Base-by-base conservation (phyloP, 2,329 filamentous ascomycete species). In the Scopulariopsis brevicaulis region DNA sequence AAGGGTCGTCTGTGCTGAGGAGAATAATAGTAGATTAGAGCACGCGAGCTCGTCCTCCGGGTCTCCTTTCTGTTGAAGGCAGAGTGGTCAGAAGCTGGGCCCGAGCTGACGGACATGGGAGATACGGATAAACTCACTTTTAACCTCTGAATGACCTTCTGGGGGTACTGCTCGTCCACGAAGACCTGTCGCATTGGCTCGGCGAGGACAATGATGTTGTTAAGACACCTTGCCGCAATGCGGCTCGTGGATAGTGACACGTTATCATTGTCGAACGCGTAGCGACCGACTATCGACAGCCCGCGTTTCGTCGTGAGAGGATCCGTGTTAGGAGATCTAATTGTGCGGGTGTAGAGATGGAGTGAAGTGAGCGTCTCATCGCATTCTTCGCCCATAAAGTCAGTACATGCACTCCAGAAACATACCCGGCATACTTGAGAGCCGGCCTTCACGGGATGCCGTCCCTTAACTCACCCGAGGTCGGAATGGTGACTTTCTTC, bases 171-270 rank as follows among this genome's bases (percentile, higher is more conserved):
- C 54, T 60, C 58, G 25, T 60, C 59, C n/a, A 56, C 57, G 58
- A 62, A 62, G 43, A 60, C 57, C 24, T 58, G 58, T n/a, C 61
- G 55, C n/a, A 62, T 53, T 7, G 55, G 40, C 11, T 59, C 58
- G 8, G 60, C 46, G n/a, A 62, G 56, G 20, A 62, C 61, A 10
- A 61, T 53, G 24, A 62, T 61, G 50, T 62, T 62, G 57, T 61
- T 62, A 2, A 62, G 40, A 48, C 56, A 54, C 22, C 56, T 37
- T 22, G 52, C 24, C 4, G 56, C 56, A 15, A 54, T 54, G 24
- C 56, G 56, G 14, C 37, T 50, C 12, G 51, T 54, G 24, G 53
- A 34, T 12, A 54, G 51, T 35, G 51, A 51, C 18, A 58, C 52
- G 25, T 25, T 24, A 20, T 40, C 32, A 43, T 28, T 58, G 15